Evolutionary conservation across 2,329 filamentous ascomycete genomes (phyloP), one percentile per base, ranked within the genome.

Genomic region (Calonectria crousiana): DNA sequence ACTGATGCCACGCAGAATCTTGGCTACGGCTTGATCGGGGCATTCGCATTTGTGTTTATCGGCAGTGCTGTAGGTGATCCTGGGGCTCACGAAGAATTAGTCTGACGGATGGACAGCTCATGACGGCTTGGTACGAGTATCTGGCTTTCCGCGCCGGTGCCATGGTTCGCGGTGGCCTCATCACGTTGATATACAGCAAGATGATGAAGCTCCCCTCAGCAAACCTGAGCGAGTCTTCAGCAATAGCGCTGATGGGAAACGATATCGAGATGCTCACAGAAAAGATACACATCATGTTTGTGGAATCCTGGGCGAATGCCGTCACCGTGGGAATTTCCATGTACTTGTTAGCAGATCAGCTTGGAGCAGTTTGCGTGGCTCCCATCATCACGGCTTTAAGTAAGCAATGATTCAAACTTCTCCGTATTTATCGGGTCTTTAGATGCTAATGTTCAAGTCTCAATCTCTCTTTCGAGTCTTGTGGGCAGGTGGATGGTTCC

Each of bases 81-180:
- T 13, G 13, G 6, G 8, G 36, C 2, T 20, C 8, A 2, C 14
- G 14, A 47, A 9, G 5, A 8, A 11, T 16, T 34, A 64, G 65
- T 36, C 67, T 64, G 51, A 38, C 26, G 18, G 14, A 14, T 34
- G 0, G 5, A 6, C n/a, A 82, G 80, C 74, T 81, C 10, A 71
- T 79, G 10, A 84, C 80, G 14, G 82, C 81, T 1, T 84, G 83
- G 78, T 83, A 83, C 58, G 82, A 84, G 41, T 82, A 84, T 32
- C 69, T 83, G 10, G 80, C 79, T 2, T 84, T 81, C 36, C 76
- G 83, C 6, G 81, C 77, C 2, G 77, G 77, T 2, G 79, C 81
- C 11, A 82, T 83, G 79, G 77, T 83, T 1, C 78, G 82, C 6
- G 82, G 82, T 13, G 81, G 80, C 9, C 69, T 84, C 6, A 83